A percentile compares a stretch with the other conserved stretches of the same genome.
Evolutionary conservation across 495 filamentous ascomycete genomes (phyloP).

Genomic region (Pyronema omphalodes): DNA sequence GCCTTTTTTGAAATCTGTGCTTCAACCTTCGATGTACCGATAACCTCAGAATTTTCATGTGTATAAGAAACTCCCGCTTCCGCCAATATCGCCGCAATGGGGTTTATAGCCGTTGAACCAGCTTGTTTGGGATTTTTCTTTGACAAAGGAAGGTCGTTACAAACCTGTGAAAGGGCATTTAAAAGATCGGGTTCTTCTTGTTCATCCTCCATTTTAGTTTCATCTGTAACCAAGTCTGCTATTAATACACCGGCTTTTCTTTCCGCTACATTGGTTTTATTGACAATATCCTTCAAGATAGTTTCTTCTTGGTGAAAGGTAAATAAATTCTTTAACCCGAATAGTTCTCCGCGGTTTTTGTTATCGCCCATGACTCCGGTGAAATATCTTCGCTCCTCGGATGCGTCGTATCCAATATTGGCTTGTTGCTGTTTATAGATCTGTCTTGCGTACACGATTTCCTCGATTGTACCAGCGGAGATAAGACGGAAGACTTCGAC

Average conservation of each 20-base stretch:
- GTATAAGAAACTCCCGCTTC: slow-evolving; percentile 85
- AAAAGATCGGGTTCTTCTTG: slow-evolving; percentile 33
- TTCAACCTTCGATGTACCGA: slow-evolving; percentile 75
- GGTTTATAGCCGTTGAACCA: slow-evolving; percentile 32
- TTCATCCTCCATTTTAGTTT: slow-evolving; percentile 7
- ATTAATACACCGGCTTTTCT: slow-evolving; percentile 70
- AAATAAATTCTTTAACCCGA: slow-evolving; percentile 78
- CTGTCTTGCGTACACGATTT: slow-evolving; percentile 91
- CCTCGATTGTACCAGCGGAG: slow-evolving; percentile 86
- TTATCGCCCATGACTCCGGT: slow-evolving; percentile 76
- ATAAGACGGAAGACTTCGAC: slow-evolving; percentile 93
- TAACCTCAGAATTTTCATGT: slow-evolving; percentile 89
- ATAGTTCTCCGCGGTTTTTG: slow-evolving; percentile 74
- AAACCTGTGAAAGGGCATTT: slow-evolving; percentile 59
- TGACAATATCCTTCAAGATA: slow-evolving; percentile 78
- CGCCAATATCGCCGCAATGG: slow-evolving; percentile 76
- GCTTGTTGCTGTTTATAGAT: slow-evolving; percentile 99
- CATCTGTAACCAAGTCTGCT: slow-evolving; percentile 34
- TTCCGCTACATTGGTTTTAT: slow-evolving; percentile 95
- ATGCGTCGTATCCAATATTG: slow-evolving; percentile 91
- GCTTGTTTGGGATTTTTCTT: slow-evolving; percentile 25
- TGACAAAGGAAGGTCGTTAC: slow-evolving; percentile 27
- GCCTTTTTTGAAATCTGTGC: slow-evolving; percentile 59
- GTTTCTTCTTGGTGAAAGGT: slow-evolving; percentile 54
- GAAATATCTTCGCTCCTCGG: slow-evolving; percentile 84